Percentiles rank a stretch among this genome's conserved stretches.
These are phyloP conservation scores for Dissophora ornata DNA, from an alignment of 192 early-diverging fungal species.

Conservation along the genomic window DNA sequence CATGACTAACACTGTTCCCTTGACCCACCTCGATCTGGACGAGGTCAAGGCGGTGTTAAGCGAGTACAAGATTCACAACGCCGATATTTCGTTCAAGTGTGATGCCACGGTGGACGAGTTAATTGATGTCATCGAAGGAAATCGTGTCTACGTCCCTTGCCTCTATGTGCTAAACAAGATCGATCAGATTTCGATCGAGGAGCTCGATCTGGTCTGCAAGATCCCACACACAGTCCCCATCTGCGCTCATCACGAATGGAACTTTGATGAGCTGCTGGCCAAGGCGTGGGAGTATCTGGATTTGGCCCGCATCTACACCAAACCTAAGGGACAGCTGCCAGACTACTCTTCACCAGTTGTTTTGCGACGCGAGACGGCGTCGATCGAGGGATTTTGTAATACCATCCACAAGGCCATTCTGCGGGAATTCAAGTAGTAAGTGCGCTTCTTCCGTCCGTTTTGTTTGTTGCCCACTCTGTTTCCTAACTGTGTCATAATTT, in stretches of 20 bases:
- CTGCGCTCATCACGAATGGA: constrained; percentile 87
- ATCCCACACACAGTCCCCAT: constrained; percentile 94
- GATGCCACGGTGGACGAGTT: constrained; percentile 95
- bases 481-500: neutral
- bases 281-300: constrained; percentile 76
- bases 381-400: constrained; percentile 95
- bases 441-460: neutral
- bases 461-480: neutral
- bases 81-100: constrained; percentile 93
- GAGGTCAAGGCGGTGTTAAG: constrained; percentile 92
- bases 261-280: constrained; percentile 97
- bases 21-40: constrained; percentile 90
- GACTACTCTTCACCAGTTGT: constrained; percentile 97
- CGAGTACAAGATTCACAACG: constrained; percentile 98
- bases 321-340: constrained; percentile 95
- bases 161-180: constrained; percentile 99
- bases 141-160: constrained; percentile 94
- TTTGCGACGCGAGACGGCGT: constrained; percentile 71
- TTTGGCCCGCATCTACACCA: constrained; percentile 69
- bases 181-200: constrained; percentile 95
- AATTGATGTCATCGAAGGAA: constrained; percentile 97
- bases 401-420: constrained; percentile 95
- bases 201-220: constrained; percentile 96
- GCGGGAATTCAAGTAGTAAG: constrained; percentile 87
- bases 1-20: constrained; percentile 91